A percentile compares a stretch with the other conserved stretches of the same genome.
These are phyloP conservation scores for Aspergillus proliferans DNA, from an alignment of 2,329 filamentous ascomycete genomes.

Conservation along the genomic window DNA sequence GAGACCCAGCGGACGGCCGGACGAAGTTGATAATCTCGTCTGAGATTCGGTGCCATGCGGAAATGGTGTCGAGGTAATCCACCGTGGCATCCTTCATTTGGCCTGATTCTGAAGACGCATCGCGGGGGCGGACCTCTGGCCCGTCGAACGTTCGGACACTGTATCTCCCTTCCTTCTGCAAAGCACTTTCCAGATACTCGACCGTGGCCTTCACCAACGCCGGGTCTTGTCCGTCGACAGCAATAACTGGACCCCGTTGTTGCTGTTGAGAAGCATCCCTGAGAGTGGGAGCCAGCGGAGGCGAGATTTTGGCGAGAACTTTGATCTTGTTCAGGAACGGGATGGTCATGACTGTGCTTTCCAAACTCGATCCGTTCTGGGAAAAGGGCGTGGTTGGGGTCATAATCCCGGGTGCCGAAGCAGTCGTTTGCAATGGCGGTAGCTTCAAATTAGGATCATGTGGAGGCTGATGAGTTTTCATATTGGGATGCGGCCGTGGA, in stretches of 20 bases:
- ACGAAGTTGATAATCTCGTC: slow-evolving; percentile 61
- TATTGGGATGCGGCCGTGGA: slow-evolving; percentile 38
- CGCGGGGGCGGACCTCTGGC: slow-evolving; percentile 25
- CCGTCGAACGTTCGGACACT: slow-evolving; percentile 46
- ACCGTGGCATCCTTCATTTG: slow-evolving; percentile 42
- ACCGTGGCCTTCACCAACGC: slow-evolving; percentile 61
- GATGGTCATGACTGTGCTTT: slow-evolving; percentile 69
- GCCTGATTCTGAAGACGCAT: slow-evolving; percentile 16
- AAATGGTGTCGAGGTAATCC: slow-evolving; percentile 62
- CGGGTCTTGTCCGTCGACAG: slow-evolving; percentile 68
- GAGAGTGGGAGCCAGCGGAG: slow-evolving; percentile 48
- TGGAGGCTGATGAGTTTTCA: slow-evolving; percentile 23
- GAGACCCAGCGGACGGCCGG: slow-evolving; percentile 26
- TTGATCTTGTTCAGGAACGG: slow-evolving; percentile 70
- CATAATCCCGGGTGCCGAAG: slow-evolving; percentile 12
- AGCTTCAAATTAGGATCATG: slow-evolving; percentile 48
- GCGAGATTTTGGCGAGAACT: slow-evolving; percentile 68
- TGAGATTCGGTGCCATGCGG: slow-evolving; percentile 69
- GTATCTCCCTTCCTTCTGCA: slow-evolving; percentile 49
- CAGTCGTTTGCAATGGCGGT: slow-evolving; percentile 47
- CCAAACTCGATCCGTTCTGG: slow-evolving; percentile 45
- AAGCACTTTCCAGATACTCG: slow-evolving; percentile 52
- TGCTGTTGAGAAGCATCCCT: slow-evolving; percentile 28
- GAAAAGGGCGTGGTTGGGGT: slow-evolving; percentile 23
- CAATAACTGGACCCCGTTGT: slow-evolving; percentile 70